phyloP scores from a whole-genome alignment of 148 eudicot genomes.

The Camellia sinensis region DNA sequence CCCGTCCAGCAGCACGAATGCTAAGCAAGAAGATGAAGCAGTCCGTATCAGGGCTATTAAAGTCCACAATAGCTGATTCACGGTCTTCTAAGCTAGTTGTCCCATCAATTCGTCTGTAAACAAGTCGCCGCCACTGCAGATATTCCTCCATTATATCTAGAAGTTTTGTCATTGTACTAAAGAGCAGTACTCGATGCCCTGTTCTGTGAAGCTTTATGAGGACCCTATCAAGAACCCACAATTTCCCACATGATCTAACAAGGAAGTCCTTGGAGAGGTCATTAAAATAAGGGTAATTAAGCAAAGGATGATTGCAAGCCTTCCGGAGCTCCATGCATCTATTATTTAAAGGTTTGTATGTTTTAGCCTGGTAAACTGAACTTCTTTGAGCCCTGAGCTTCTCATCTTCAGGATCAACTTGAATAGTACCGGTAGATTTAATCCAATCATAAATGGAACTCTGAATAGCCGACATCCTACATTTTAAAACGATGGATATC shows the following conservation, averaged over 20 bases:
- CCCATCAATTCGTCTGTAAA: constrained; percentile 90
- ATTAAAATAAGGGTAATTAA: constrained; percentile 78
- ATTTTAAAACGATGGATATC: constrained; percentile 84
- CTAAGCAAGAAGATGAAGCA: constrained; percentile 94
- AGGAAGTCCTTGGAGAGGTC: constrained; percentile 87
- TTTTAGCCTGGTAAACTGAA: constrained; percentile 68
- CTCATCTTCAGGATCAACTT: constrained; percentile 98
- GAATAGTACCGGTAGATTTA: constrained; percentile 86
- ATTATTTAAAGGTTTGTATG: constrained; percentile 63
- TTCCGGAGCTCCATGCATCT: constrained; percentile 98
- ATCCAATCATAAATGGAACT: constrained; percentile 94
- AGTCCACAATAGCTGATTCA: constrained; percentile 90
- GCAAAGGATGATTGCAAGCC: constrained; percentile 92
- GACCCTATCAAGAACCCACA: constrained; percentile 88
- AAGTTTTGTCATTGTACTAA: constrained; percentile 97
- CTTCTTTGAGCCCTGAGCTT: constrained; percentile 59
- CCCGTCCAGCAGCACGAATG: constrained; percentile 95
- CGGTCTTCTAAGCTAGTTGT: constrained; percentile 94
- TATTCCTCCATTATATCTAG: constrained; percentile 92
- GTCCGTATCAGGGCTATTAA: constrained; percentile 67
- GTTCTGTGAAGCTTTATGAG: constrained; percentile 90
- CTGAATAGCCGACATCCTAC: constrained; percentile 94
- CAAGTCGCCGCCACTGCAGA: constrained; percentile 84
- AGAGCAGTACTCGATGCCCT: constrained; percentile 94
- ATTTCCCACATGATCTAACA: constrained; percentile 88